Base-by-base conservation (phyloP, 371 early-diverging fungal species). In the Vairimorpha ceranae region DNA sequence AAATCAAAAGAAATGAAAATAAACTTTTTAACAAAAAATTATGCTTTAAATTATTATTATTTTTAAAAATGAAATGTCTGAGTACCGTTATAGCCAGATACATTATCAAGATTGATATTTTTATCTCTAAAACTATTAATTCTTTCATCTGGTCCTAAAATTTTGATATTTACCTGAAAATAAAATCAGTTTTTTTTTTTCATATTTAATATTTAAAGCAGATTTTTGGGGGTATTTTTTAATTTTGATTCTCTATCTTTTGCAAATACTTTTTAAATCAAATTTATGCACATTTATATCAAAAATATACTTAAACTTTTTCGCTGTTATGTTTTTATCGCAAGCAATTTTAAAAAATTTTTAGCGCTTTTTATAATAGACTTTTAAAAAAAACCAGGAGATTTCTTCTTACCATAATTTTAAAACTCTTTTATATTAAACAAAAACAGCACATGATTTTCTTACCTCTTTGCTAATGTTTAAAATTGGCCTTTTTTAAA, bases 161-260 rank as follows among this genome's bases (percentile, higher is more conserved):
- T 59, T 29, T 59, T 59, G 25, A 59, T 59, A 59, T 59, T 59
- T 59, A 32, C 32, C 59, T 32, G 59, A 59, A 59, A 59, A 23
- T n/a, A 23, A 8, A 14, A 59, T 59, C n/a, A n/a, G n/a, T 32
- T n/a, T 59, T 3, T 59, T 59, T 59, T 59, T 59, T 32, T 59
- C 14, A 29, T 23, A 29, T 7, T 7, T 15, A 10, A 10, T 41
- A 15, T 41, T 41, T 10, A 41, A 41, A 10, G 15, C 41, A 10
- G 41, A 7, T 15, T 41, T 41, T 15, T 7, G 7, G 7, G 7
- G 7, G 15, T 41, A 10, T 41, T 41, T 41, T 15, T 41, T 41
- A 7, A 10, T 41, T 7, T 41, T 15, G 15, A 41, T 15, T 41
- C 15, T 41, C 15, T 15, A 10, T 41, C 41, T 7, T 41, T 41